Conservation (phyloP, 2,329 filamentous ascomycete genomes). For the Colletotrichum eleusines region DNA sequence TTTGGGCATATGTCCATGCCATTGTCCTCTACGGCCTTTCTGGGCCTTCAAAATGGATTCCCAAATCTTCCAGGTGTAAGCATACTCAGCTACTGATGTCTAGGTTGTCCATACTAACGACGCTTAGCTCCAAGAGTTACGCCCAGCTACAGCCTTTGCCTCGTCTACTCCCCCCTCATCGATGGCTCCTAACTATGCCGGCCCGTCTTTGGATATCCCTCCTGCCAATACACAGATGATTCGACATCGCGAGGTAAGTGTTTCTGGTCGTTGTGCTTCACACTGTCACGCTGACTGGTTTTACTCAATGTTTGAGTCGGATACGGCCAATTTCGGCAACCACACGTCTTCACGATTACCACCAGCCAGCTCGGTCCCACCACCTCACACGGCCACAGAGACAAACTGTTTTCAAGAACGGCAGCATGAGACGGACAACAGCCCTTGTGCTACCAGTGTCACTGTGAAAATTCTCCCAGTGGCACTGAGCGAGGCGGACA, state of each 20-base stretch:
- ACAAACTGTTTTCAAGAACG: neutral
- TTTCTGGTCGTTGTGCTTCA: neutral
- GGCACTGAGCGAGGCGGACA: neutral
- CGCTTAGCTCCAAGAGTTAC: neutral
- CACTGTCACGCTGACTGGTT: neutral
- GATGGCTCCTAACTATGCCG: neutral
- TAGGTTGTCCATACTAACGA: neutral
- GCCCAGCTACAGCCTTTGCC: neutral
- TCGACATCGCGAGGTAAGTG: neutral
- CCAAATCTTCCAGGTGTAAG: neutral
- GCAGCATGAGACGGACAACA: neutral
- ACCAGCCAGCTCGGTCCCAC: neutral
- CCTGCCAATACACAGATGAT: too few relatives aligned
- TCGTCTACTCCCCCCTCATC: neutral
- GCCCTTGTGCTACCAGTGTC: neutral
- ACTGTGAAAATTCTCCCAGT: neutral
- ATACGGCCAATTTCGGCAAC: neutral
- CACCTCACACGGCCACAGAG: neutral
- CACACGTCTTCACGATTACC: neutral
- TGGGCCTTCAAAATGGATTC: neutral
- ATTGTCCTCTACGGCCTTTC: too few relatives aligned
- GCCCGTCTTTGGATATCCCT: too few relatives aligned
- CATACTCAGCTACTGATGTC: too few relatives aligned
- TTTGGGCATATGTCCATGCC: neutral
- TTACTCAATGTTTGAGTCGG: neutral